phyloP scores from a whole-genome alignment of 768 basidiomycete genomes.

The Clitopilus hobsonii region DNA sequence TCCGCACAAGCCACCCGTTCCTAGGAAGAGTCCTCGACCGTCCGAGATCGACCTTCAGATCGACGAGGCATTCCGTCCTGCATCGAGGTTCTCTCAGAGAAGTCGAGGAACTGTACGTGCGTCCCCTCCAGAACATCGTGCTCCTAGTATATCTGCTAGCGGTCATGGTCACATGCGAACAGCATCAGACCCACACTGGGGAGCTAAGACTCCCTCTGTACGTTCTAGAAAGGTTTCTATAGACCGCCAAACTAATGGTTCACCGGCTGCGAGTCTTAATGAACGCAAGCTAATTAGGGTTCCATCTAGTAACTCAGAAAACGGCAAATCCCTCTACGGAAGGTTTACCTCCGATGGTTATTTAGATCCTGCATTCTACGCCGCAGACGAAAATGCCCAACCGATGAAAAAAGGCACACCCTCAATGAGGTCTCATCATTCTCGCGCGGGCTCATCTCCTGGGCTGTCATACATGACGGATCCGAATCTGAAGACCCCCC shows the following conservation, averaged over 20 bases:
- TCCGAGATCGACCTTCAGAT: neutral
- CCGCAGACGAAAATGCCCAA: neutral
- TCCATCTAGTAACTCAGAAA: neutral
- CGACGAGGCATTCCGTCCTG: neutral
- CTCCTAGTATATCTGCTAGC: neutral
- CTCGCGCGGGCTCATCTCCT: neutral
- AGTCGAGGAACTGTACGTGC: neutral
- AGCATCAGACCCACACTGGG: neutral
- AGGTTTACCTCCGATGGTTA: neutral
- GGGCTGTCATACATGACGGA: neutral
- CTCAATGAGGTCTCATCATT: neutral
- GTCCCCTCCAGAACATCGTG: neutral
- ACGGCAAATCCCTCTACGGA: neutral
- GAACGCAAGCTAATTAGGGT: neutral
- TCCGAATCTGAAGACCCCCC: neutral
- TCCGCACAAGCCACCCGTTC: neutral
- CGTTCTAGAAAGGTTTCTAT: neutral
- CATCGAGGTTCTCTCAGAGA: neutral
- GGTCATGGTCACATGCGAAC: neutral
- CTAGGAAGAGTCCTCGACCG: neutral
- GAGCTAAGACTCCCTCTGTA: neutral
- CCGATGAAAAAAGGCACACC: neutral
- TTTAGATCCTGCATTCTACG: neutral
- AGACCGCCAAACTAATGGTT: neutral
- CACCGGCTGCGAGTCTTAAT: neutral